phyloP scores from a whole-genome alignment of 2,329 filamentous ascomycete species.

The Plenodomus tracheiphilus region DNA sequence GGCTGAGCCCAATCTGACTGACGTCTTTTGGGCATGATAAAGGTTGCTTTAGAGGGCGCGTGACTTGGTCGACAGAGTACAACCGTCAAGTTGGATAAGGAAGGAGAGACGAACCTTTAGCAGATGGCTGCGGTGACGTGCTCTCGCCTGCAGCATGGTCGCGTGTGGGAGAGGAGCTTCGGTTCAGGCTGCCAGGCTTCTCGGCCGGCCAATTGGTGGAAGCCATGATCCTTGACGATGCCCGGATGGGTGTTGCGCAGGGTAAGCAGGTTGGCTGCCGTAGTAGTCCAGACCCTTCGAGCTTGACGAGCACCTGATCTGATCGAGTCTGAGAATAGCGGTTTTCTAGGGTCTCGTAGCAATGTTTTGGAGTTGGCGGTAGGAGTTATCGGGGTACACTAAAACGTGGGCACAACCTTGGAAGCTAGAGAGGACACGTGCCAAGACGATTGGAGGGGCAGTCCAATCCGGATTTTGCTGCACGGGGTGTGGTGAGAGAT shows the following conservation, averaged over 20 bases:
- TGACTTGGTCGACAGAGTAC: background rate
- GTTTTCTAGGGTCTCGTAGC: conserved; percentile 16
- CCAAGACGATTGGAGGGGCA: conserved; percentile 29
- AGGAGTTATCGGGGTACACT: conserved; percentile 14
- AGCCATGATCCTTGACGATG: conserved; percentile 23
- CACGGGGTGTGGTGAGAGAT: background rate
- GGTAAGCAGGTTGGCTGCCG: conserved; percentile 8
- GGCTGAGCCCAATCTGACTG: background rate
- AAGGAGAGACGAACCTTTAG: conserved; percentile 37
- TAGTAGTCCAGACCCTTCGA: conserved; percentile 2
- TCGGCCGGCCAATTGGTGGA: conserved; percentile 31
- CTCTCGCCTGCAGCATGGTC: conserved; percentile 24
- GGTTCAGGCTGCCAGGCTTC: conserved; percentile 18
- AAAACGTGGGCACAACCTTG: conserved; percentile 12
- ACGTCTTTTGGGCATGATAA: background rate
- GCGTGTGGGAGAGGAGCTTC: conserved; percentile 22
- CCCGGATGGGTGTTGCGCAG: background rate
- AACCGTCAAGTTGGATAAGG: background rate
- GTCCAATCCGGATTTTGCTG: conserved; percentile 6
- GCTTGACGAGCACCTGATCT: conserved; percentile 8
- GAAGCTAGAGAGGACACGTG: conserved; percentile 33
- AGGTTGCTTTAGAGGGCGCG: background rate
- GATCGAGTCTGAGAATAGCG: conserved; percentile 7
- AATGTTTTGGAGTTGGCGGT: conserved; percentile 15
- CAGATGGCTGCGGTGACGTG: conserved; percentile 29